Evolutionary conservation across 208 protist genomes (phyloP).

Genomic region (Trypanosoma caninum): DNA sequence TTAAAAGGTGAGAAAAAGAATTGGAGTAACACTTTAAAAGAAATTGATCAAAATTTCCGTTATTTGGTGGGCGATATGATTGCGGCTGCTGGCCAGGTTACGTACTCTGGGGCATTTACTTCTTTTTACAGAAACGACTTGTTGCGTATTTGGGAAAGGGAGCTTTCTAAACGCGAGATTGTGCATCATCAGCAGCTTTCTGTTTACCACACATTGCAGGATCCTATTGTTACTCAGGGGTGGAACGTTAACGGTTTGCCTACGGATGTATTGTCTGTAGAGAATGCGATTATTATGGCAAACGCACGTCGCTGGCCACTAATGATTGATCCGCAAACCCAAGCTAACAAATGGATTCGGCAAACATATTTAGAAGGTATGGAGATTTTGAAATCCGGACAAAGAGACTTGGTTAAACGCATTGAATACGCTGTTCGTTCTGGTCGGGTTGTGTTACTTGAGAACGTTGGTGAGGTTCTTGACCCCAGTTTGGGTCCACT

Average conservation of each 20-base stretch:
- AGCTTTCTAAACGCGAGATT: slow-evolving; percentile 72
- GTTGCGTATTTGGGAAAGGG: slow-evolving; percentile 76
- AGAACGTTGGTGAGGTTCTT: slow-evolving; percentile 95
- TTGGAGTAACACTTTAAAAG: slow-evolving; percentile 88
- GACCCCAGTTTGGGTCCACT: slow-evolving; percentile 96
- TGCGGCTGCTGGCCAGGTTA: slow-evolving; percentile 93
- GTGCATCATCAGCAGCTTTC: slow-evolving; percentile 82
- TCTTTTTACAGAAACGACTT: slow-evolving; percentile 87
- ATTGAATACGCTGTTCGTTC: slow-evolving; percentile 93
- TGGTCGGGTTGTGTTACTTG: slow-evolving; percentile 95
- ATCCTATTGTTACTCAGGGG: slow-evolving; percentile 93
- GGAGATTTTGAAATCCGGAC: slow-evolving; percentile 94
- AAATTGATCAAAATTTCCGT: slow-evolving; percentile 78
- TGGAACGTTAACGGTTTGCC: slow-evolving; percentile 96
- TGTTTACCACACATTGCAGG: slow-evolving; percentile 91
- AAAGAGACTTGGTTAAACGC: slow-evolving; percentile 96
- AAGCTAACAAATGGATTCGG: slow-evolving; percentile 98
- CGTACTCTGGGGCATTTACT: slow-evolving; percentile 97
- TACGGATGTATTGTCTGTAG: slow-evolving; percentile 94
- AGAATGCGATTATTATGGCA: slow-evolving; percentile 97
- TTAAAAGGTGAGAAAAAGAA: slow-evolving; percentile 96
- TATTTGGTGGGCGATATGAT: slow-evolving; percentile 96
- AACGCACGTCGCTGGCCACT: slow-evolving; percentile 96
- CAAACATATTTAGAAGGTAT: slow-evolving; percentile 94
- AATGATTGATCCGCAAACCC: slow-evolving; percentile 98